phyloP scores from a whole-genome alignment of 2,329 filamentous ascomycete genomes.

The Knoxdaviesia capensis region DNA sequence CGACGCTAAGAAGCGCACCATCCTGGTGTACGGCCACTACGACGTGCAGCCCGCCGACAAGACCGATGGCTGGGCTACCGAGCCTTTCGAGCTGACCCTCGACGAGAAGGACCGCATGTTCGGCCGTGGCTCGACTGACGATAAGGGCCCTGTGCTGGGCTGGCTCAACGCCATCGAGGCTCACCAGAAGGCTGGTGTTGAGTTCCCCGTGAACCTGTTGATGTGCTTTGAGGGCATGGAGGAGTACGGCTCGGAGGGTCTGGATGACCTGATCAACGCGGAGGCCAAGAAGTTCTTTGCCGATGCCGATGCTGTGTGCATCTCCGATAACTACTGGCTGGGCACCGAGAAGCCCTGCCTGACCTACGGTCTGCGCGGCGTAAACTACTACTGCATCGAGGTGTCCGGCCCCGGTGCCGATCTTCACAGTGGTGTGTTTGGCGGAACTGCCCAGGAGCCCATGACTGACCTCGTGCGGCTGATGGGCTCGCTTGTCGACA shows the following conservation, averaged over 20 bases:
- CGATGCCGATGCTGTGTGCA: constrained; percentile 89
- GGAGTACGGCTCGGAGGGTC: constrained; percentile 89
- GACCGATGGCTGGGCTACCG: constrained; percentile 87
- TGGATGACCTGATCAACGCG: constrained; percentile 81
- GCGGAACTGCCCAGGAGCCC: constrained; percentile 88
- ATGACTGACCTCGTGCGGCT: constrained; percentile 89
- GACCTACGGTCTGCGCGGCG: constrained; percentile 89
- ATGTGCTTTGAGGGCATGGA: constrained; percentile 99
- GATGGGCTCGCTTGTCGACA: constrained; percentile 68
- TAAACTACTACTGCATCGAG: constrained; percentile 93
- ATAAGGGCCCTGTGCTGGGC: constrained; percentile 92
- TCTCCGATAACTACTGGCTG: constrained; percentile 99
- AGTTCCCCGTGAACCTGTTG: constrained; percentile 91
- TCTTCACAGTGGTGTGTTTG: constrained; percentile 91
- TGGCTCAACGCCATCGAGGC: constrained; percentile 98
- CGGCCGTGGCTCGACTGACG: constrained; percentile 85
- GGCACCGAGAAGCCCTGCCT: constrained; percentile 96
- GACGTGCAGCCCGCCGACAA: constrained; percentile 90
- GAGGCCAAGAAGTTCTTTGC: constrained; percentile 92
- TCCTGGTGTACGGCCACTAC: constrained; percentile 96
- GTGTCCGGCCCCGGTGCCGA: constrained; percentile 83
- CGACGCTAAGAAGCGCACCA: constrained; percentile 82
- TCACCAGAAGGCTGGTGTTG: constrained; percentile 82
- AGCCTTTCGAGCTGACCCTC: constrained; percentile 76
- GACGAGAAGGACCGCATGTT: constrained; percentile 91